Base-by-base conservation (phyloP, 306 rosid genomes). In the Lathyrus sativus region DNA sequence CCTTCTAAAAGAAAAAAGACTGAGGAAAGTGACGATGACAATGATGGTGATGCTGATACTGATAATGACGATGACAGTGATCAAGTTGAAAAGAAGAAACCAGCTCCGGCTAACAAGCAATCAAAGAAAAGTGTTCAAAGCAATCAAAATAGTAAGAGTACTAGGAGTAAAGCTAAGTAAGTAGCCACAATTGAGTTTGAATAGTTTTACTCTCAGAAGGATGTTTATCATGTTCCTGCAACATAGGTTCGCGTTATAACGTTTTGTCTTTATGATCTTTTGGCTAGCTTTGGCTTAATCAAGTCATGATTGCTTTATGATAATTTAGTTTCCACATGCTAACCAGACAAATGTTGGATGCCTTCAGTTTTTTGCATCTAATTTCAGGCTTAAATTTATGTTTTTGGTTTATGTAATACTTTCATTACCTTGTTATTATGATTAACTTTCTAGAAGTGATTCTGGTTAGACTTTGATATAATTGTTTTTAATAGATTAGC, bases 151-250 rank as follows among this genome's bases (percentile, higher is more conserved):
- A 58, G 75, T 37, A 81, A 78, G 82, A 77, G 56, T 46, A 10
- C 76, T 41, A 83, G 42, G 77, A 88, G 72, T 76, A 92, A 84
- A 80, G 81, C 81, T 5, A 84, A 84, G 79, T 5, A 84, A 84
- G 79, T 86, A 83, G 79, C 70, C 42, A 43, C 54, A 45, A 3
- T 61, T 43, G 17, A 71, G 69, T 19, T 51, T 53, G 43, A 56
- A 56, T 58, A 19, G 70, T 65, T 33, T 58, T 53, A 38, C 61
- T 53, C 35, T 65, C 28, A 42, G 51, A 28, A 37, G 54, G 66
- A 71, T 56, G 74, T 42, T 35, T 65, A 45, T 11, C 17, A 15
- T 62, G 46, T 66, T 70, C 26, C 49, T 70, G 67, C 68, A 49
- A 42, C 81, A 61, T 46, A 22, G 50, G 12, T 39, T 28, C 1